Evolutionary conservation across 2,329 filamentous ascomycete species (phyloP).

Genomic region (Dactylonectria estremocensis): DNA sequence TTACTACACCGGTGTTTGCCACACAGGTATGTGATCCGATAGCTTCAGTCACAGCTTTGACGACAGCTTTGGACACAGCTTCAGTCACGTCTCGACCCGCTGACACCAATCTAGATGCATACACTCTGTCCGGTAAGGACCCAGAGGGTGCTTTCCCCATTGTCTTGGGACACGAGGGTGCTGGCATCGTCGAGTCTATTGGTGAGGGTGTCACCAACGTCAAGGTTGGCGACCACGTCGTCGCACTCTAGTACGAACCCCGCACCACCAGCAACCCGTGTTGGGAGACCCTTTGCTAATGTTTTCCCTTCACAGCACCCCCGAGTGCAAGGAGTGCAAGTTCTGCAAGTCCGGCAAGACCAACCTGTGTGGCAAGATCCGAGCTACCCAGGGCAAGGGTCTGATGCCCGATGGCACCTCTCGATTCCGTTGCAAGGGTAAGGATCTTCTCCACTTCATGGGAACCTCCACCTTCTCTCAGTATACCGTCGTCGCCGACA

Average conservation of each 20-base stretch:
- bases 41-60: constrained; percentile 9
- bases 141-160: constrained; percentile 95
- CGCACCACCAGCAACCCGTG: neutral
- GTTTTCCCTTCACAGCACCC: constrained; percentile 74
- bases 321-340: constrained; percentile 98
- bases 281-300: constrained; percentile 22
- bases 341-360: constrained; percentile 99
- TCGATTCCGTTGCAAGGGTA: constrained; percentile 94
- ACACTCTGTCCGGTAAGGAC: constrained; percentile 96
- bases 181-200: constrained; percentile 92
- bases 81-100: constrained; percentile 6
- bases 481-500: constrained; percentile 98
- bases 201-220: constrained; percentile 96
- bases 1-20: constrained; percentile 98
- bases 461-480: constrained; percentile 98
- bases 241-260: constrained; percentile 83
- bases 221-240: constrained; percentile 92
- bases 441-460: constrained; percentile 99
- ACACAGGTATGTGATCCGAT: constrained; percentile 78
- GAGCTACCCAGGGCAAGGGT: constrained; percentile 94
- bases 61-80: constrained; percentile 5
- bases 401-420: constrained; percentile 98
- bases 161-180: constrained; percentile 91
- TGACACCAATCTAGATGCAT: constrained; percentile 76
- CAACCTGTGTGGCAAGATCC: constrained; percentile 99